These are phyloP conservation scores for Russula compacta DNA, from an alignment of 768 basidiomycete species.

Conservation along the genomic window DNA sequence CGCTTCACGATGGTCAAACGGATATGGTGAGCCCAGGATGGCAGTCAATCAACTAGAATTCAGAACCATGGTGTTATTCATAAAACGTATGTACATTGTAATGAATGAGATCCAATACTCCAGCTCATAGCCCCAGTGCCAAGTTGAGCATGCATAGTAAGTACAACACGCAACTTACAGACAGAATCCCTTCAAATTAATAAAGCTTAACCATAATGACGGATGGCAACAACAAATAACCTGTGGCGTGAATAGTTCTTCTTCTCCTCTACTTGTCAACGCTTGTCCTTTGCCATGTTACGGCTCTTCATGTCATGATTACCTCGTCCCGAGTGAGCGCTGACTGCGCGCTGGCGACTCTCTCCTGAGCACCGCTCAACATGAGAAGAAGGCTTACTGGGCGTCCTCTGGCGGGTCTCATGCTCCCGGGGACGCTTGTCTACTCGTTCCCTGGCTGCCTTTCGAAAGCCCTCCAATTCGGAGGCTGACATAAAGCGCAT, in stretches of 20 bases:
- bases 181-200: background rate
- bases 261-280: background rate
- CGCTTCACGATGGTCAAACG: conserved; percentile 95
- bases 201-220: conserved; percentile 5
- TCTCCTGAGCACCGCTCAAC: background rate
- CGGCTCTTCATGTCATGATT: background rate
- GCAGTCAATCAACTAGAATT: background rate
- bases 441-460: background rate
- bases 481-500: conserved; percentile 3
- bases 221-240: background rate
- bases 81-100: background rate
- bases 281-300: background rate
- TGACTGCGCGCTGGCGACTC: background rate
- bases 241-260: background rate
- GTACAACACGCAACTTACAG: background rate
- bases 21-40: conserved; percentile 46
- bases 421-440: background rate
- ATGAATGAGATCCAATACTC: background rate
- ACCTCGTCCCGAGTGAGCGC: background rate
- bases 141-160: background rate
- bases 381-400: background rate
- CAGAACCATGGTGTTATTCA: background rate
- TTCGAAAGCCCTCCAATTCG: background rate
- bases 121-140: background rate
- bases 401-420: background rate